These are phyloP conservation scores for Boletus rubescentipes DNA, from an alignment of 768 basidiomycete genomes.

Conservation along the genomic window DNA sequence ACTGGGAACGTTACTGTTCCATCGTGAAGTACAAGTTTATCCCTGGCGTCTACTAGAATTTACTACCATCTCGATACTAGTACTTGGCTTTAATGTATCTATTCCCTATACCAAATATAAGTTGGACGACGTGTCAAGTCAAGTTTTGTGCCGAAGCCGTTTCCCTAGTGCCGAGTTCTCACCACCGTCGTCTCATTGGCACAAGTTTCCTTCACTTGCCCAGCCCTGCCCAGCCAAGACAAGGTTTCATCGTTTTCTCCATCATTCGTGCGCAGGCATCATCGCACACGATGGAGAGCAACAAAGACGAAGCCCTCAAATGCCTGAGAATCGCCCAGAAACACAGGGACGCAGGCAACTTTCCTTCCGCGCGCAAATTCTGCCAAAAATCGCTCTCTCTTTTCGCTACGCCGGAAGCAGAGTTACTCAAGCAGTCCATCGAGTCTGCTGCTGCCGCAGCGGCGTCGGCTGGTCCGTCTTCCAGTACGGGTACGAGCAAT, in stretches of 20 bases:
- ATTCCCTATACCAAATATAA: background rate
- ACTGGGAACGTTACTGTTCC: slow-evolving; percentile 89
- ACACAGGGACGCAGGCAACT: slow-evolving; percentile 70
- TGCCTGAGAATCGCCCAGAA: slow-evolving; percentile 78
- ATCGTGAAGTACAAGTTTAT: slow-evolving; percentile 92
- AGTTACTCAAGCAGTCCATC: slow-evolving; percentile 63
- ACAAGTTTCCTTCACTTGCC: background rate
- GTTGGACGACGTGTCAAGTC: slow-evolving; percentile 12
- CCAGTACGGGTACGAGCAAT: slow-evolving; percentile 33
- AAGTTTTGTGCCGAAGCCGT: slow-evolving; percentile 4
- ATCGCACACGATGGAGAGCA: slow-evolving; percentile 64
- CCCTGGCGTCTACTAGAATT: slow-evolving; percentile 71
- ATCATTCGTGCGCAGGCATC: slow-evolving; percentile 7
- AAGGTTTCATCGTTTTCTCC: slow-evolving; percentile 8
- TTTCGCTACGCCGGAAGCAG: slow-evolving; percentile 76
- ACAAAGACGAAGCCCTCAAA: slow-evolving; percentile 86
- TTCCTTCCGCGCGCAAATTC: slow-evolving; percentile 81
- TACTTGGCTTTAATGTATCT: slow-evolving; percentile 1
- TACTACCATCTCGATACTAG: slow-evolving; percentile 14
- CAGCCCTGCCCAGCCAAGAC: background rate
- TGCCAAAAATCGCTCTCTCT: slow-evolving; percentile 84
- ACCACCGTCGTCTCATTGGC: slow-evolving; percentile 16
- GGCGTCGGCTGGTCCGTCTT: slow-evolving; percentile 40
- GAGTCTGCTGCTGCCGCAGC: slow-evolving; percentile 48
- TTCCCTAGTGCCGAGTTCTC: slow-evolving; percentile 21